Evolutionary conservation across 2,329 filamentous ascomycete genomes (phyloP), one percentile per base, ranked within the genome.

Genomic region (Neopestalotiopsis rosae): DNA sequence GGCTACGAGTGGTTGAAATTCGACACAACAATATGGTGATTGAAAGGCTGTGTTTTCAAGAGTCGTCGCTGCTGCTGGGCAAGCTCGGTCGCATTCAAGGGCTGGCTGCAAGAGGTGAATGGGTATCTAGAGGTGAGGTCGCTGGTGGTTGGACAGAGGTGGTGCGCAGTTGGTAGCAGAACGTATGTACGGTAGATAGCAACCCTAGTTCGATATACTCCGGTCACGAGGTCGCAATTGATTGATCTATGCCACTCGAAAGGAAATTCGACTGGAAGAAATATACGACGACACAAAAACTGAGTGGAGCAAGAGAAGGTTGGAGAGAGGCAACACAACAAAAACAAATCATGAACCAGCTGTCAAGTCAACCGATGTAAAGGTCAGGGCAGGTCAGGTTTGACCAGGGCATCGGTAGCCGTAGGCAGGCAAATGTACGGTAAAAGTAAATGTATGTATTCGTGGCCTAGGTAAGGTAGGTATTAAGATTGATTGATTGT

Each of bases 21-120:
- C n/a, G n/a, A n/a, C n/a, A n/a, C n/a, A n/a, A n/a, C n/a, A n/a
- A 61, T 42, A 17, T 13, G 58, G 45, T 17, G 34, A 28, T 66
- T 57, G 49, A 13, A 62, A 24, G 32, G 14, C 58, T 12, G 42
- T 17, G 59, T 42, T 71, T 63, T 68, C 68, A 70, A 56, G 69
- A 68, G 65, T 66, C 38, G 58, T 61, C 20, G 28, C 32, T 70
- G 62, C n/a, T 10, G 24, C 24, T 28, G 24, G 9, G 17, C 10
- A 65, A 52, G 45, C 45, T n/a, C 9, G 14, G 20, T 28, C 30
- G 38, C 24, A 65, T 65, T 38, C 42, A 28, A 49, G 24, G n/a
- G 32, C 28, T 30, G 13, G 24, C 13, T n/a, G 57, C 28, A 24
- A 62, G n/a, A 13, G 10, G 17, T 34, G n/a, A 6, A 30, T 2